These are phyloP conservation scores for Ustilago crameri DNA, from an alignment of 1,284 basidiomycete species.

Conservation along the genomic window DNA sequence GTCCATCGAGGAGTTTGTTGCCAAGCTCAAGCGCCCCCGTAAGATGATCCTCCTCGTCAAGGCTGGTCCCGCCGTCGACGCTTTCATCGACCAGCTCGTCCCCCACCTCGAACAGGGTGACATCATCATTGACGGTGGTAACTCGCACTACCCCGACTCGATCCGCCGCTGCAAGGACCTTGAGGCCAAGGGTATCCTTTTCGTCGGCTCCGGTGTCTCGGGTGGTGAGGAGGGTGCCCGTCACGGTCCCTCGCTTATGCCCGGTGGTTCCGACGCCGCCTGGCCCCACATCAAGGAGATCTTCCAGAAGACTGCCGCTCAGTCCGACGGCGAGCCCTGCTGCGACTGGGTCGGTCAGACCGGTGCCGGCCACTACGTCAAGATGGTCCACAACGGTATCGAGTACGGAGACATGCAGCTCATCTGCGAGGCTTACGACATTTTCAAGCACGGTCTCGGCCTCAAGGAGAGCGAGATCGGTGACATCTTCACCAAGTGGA, in stretches of 20 bases:
- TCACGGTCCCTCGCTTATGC: slow-evolving; percentile 98
- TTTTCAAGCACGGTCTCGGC: slow-evolving; percentile 94
- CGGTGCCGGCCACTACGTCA: slow-evolving; percentile 93
- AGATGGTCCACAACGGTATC: slow-evolving; percentile 98
- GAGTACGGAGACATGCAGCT: slow-evolving; percentile 99
- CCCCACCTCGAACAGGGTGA: slow-evolving; percentile 76
- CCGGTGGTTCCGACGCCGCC: slow-evolving; percentile 91
- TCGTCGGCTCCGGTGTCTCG: slow-evolving; percentile 98
- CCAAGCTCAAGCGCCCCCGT: slow-evolving; percentile 73
- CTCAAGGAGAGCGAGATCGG: slow-evolving; percentile 70
- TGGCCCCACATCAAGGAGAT: slow-evolving; percentile 98
- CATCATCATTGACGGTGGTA: slow-evolving; percentile 99
- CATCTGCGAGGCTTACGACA: slow-evolving; percentile 86
- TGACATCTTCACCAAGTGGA: slow-evolving; percentile 76
- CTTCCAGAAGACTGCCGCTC: slow-evolving; percentile 97
- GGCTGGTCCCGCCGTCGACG: slow-evolving; percentile 74
- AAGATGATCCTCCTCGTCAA: slow-evolving; percentile 95
- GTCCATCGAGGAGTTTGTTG: slow-evolving; percentile 85
- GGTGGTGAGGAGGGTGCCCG: slow-evolving; percentile 99
- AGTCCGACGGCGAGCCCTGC: slow-evolving; percentile 94
- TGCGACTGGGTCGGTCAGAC: slow-evolving; percentile 99
- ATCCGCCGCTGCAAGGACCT: slow-evolving; percentile 93
- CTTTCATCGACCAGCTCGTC: slow-evolving; percentile 73
- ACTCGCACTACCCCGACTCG: slow-evolving; percentile 98
- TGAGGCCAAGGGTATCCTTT: slow-evolving; percentile 92